phyloP scores from a whole-genome alignment of 306 rosid species.

The Inga oerstediana region DNA sequence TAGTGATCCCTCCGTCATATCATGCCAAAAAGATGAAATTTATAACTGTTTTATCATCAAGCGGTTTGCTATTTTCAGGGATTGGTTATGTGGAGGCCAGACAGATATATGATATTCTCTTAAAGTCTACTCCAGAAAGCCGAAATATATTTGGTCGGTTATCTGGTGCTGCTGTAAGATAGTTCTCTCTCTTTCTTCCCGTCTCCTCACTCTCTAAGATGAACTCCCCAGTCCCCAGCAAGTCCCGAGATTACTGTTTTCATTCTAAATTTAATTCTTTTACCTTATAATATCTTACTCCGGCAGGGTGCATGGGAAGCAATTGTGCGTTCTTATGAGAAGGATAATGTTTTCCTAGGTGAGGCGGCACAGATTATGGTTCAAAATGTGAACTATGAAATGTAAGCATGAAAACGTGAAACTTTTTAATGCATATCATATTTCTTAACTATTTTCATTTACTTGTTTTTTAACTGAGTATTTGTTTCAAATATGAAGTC shows the following conservation, averaged over 20 bases:
- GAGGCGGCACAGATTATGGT: constrained; percentile 15
- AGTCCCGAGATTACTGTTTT: not conserved
- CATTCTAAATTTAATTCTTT: not conserved
- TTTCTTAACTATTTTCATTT: not conserved
- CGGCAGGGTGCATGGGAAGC: constrained; percentile 17
- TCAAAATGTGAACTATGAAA: not conserved
- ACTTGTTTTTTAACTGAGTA: not conserved
- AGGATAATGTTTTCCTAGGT: not conserved
- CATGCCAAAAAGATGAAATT: not conserved
- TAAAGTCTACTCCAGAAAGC: not conserved
- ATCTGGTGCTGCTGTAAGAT: constrained; percentile 1
- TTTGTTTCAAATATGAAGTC: constrained; percentile 53
- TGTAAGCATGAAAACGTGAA: not conserved
- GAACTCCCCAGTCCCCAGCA: not conserved
- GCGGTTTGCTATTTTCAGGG: not conserved
- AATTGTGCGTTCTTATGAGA: not conserved
- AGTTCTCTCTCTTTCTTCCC: not conserved
- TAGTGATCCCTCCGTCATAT: not conserved
- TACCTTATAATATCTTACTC: not conserved
- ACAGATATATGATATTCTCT: constrained; percentile 7
- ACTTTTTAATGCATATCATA: not conserved
- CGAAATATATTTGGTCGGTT: constrained; percentile 5
- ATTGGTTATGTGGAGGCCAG: constrained; percentile 4
- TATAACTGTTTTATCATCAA: not conserved
- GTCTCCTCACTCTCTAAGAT: not conserved